Base-by-base conservation (phyloP, 768 basidiomycete species). In the Hypholoma sublateritium region DNA sequence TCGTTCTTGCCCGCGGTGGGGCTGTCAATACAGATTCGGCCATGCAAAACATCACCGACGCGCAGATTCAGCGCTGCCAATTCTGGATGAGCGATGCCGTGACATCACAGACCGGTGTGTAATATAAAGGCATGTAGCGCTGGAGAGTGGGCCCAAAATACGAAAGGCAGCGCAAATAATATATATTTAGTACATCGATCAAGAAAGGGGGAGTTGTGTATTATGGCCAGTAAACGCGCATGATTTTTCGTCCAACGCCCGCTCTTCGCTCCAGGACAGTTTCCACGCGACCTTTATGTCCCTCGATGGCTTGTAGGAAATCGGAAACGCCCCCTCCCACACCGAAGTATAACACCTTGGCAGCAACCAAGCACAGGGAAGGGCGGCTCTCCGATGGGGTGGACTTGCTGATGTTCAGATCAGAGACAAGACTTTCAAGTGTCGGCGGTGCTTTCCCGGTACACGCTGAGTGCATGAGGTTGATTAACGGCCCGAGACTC, bases 291-390 rank as follows among this genome's bases (percentile, higher is more conserved):
- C 24, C 67, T 39, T 43, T 57, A 36, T 5, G 56, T 34, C 66
- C 70, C 58, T 80, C 72, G 2, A 93, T 80, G 5, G 77, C 78
- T 24, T 72, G 67, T n/a, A 84, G 69, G 62, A 96, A 96, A 58
- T 87, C 90, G 12, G 80, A 70, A 24, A 95, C 74, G 6, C 95
- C 92, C 0, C 96, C 95, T 1, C 95, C 95, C 4, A 98, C 93
- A 6, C 96, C 96, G 69, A 98, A 98, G 69, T 98, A 98, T 17
- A 98, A 71, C 13, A 93, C 81, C 70, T 98, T 98, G 1, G 91
- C 92, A 2, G 94, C 95, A 2, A 97, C 88, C 8, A 97, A 81
- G 62, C 88, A 92, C 5, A 78, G 44, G 60, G 69, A 71, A 14
- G 22, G 11, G 4, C 8, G 12, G 11, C 56, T 55, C 25, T 43